Conservation (phyloP, 805 yeast species). For the Cyberlindnera bimundalis region DNA sequence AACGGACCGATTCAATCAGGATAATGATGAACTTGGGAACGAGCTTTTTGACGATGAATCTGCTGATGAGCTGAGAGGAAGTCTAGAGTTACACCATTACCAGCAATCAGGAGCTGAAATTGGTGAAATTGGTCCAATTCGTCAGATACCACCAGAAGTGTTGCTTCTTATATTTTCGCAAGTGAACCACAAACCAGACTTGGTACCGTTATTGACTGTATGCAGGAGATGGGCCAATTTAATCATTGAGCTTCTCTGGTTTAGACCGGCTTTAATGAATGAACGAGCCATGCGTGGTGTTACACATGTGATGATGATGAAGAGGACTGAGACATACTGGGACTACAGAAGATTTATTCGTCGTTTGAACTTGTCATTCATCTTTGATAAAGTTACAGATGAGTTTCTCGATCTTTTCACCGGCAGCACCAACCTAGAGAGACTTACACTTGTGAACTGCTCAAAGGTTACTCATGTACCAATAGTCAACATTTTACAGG, state of each 20-base stretch:
- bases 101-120: background rate
- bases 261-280: slow-evolving; percentile 70
- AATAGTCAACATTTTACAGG: slow-evolving; percentile 56
- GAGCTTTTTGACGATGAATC: slow-evolving; percentile 13
- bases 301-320: slow-evolving; percentile 49
- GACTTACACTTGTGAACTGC: slow-evolving; percentile 84
- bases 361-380: slow-evolving; percentile 74
- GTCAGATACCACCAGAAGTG: slow-evolving; percentile 49
- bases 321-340: slow-evolving; percentile 51
- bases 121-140: slow-evolving; percentile 22
- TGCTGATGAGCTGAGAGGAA: slow-evolving; percentile 4
- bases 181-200: slow-evolving; percentile 54
- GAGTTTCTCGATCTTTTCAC: slow-evolving; percentile 54
- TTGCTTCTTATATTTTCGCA: slow-evolving; percentile 63
- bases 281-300: slow-evolving; percentile 49
- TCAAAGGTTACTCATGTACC: slow-evolving; percentile 55
- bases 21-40: slow-evolving; percentile 17
- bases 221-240: slow-evolving; percentile 79
- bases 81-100: slow-evolving; percentile 3
- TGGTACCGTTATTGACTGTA: slow-evolving; percentile 61
- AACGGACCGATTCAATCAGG: slow-evolving; percentile 5
- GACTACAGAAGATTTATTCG: slow-evolving; percentile 68
- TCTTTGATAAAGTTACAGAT: slow-evolving; percentile 66
- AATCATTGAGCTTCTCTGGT: slow-evolving; percentile 80
- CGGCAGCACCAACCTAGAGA: slow-evolving; percentile 74